phyloP scores from a whole-genome alignment of 2,329 filamentous ascomycete species.

The Neophaeococcomyces mojaviensis region DNA sequence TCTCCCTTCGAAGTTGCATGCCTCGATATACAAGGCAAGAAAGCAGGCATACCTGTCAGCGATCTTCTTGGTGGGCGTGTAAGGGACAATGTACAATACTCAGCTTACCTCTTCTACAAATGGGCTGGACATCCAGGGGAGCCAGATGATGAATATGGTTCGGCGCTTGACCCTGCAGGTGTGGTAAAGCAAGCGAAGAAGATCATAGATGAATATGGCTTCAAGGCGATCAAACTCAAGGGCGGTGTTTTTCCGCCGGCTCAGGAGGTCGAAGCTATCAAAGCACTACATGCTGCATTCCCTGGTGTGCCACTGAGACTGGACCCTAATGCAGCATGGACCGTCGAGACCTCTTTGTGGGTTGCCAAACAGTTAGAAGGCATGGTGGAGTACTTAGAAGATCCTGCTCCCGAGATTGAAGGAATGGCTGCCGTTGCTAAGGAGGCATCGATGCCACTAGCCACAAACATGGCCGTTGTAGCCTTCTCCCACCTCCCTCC shows the following conservation, averaged over 20 bases:
- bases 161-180: slow-evolving; percentile 29
- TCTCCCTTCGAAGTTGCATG: slow-evolving; percentile 39
- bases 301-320: slow-evolving; percentile 29
- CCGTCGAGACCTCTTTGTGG: slow-evolving; percentile 14
- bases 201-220: slow-evolving; percentile 35
- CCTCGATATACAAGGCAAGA: slow-evolving; percentile 37
- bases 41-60: slow-evolving; percentile 34
- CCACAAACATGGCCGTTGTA: slow-evolving; percentile 40
- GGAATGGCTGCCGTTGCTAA: slow-evolving; percentile 39
- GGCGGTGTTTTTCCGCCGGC: slow-evolving; percentile 37
- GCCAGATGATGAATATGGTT: slow-evolving; percentile 34
- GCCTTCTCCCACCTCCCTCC: slow-evolving; percentile 35
- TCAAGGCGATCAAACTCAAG: slow-evolving; percentile 39
- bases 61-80: slow-evolving; percentile 35
- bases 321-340: slow-evolving; percentile 13
- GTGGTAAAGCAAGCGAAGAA: slow-evolving; percentile 14
- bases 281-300: slow-evolving; percentile 32
- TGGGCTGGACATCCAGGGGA: slow-evolving; percentile 36
- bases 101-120: slow-evolving; percentile 40
- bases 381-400: slow-evolving; percentile 33
- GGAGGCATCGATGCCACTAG: slow-evolving; percentile 35
- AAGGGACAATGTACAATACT: slow-evolving; percentile 36
- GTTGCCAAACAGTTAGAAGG: slow-evolving; percentile 13
- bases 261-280: slow-evolving; percentile 35
- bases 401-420: slow-evolving; percentile 35